Percentiles rank a stretch among this genome's conserved stretches.
Evolutionary conservation across 805 yeast genomes (phyloP).

Genomic region (Candida methanosorbosa): DNA sequence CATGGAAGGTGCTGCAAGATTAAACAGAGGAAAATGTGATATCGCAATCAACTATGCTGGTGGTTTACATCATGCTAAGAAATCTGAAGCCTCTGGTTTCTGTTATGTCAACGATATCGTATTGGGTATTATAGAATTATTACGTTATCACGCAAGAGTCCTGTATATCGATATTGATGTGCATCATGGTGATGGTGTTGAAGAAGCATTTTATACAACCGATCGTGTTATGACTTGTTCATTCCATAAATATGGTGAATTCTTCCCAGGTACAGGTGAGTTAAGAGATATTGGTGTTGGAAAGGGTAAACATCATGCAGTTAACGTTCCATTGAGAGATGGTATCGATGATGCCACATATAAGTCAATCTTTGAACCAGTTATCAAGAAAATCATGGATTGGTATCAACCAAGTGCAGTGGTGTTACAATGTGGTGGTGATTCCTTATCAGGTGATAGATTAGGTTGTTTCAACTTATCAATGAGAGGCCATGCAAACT

Average conservation of each 20-base stretch:
- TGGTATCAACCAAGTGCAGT: constrained; percentile 93
- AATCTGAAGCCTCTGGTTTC: constrained; percentile 89
- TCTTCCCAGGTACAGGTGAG: constrained; percentile 96
- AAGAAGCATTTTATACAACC: constrained; percentile 91
- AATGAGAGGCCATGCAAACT: constrained; percentile 92
- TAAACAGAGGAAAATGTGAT: constrained; percentile 81
- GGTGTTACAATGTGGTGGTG: constrained; percentile 97
- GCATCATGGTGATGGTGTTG: constrained; percentile 98
- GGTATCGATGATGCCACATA: constrained; percentile 94
- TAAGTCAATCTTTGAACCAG: constrained; percentile 83
- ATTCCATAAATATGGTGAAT: constrained; percentile 93
- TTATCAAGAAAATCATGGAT: constrained; percentile 65
- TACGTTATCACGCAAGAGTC: constrained; percentile 87
- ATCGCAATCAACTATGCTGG: constrained; percentile 96
- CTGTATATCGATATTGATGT: constrained; percentile 90
- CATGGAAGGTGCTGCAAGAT: constrained; percentile 82
- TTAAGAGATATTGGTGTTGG: constrained; percentile 86
- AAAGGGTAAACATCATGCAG: constrained; percentile 77
- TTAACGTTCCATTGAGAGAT: constrained; percentile 88
- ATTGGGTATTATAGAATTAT: constrained; percentile 71
- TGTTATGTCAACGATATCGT: constrained; percentile 95
- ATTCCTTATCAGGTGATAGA: constrained; percentile 87
- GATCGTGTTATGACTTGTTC: constrained; percentile 96
- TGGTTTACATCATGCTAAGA: constrained; percentile 94
- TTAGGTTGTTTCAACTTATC: constrained; percentile 91